These are phyloP conservation scores for Candida glaebosa DNA, from an alignment of 805 yeast species.

Conservation along the genomic window DNA sequence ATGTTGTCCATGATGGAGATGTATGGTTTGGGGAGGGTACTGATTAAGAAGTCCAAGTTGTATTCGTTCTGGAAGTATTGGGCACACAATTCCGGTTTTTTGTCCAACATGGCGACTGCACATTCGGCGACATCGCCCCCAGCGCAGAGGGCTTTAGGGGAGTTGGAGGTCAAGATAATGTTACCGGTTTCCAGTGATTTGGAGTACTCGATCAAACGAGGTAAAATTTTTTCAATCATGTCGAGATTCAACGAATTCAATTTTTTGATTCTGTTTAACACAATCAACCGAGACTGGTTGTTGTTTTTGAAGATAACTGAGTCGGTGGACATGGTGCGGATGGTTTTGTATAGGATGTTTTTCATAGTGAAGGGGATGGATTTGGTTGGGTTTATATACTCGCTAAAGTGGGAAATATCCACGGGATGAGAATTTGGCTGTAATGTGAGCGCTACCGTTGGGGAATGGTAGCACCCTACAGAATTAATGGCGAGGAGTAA, in stretches of 20 bases:
- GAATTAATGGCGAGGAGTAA: too few species aligned
- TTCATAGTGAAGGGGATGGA: too few species aligned
- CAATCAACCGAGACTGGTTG: slow-evolving; percentile 66
- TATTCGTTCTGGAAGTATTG: slow-evolving; percentile 79
- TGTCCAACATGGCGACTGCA: slow-evolving; percentile 54
- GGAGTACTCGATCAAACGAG: slow-evolving; percentile 73
- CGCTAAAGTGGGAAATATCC: too few species aligned
- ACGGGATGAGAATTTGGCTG: too few species aligned
- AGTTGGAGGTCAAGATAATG: slow-evolving; percentile 62
- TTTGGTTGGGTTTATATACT: too few species aligned
- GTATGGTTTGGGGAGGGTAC: slow-evolving; percentile 83
- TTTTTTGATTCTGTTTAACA: slow-evolving; percentile 76
- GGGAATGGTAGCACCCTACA: too few species aligned
- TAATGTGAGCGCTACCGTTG: too few species aligned
- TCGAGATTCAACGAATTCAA: slow-evolving; percentile 78
- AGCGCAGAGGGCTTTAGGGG: slow-evolving; percentile 81
- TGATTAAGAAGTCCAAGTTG: slow-evolving; percentile 70
- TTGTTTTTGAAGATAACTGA: slow-evolving; percentile 57
- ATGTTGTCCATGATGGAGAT: slow-evolving; percentile 88
- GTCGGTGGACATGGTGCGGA: background rate
- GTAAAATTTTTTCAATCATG: slow-evolving; percentile 71
- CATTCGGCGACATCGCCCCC: slow-evolving; percentile 93
- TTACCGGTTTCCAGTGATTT: slow-evolving; percentile 63
- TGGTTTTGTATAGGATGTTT: background rate
- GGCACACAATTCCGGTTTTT: slow-evolving; percentile 46